phyloP scores from a whole-genome alignment of 2,329 filamentous ascomycete genomes.

The Colletotrichum paranaense region DNA sequence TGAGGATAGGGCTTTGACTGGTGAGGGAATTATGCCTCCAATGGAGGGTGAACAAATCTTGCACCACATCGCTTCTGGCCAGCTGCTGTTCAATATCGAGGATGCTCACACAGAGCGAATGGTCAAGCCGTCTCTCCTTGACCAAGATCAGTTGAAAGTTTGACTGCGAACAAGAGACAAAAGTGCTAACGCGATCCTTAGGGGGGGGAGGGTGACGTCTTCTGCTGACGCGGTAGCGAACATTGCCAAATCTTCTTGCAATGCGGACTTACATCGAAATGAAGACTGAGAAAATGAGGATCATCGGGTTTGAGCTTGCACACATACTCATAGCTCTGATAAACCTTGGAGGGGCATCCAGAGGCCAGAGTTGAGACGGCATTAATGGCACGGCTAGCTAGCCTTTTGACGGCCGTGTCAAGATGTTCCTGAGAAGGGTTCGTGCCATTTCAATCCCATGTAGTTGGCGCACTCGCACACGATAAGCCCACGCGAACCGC shows the following conservation, averaged over 20 bases:
- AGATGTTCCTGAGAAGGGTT: not conserved
- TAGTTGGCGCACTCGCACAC: not conserved
- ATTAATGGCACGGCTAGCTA: conserved; percentile 1
- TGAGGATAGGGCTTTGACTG: not conserved
- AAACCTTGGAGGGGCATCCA: not conserved
- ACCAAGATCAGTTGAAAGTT: not conserved
- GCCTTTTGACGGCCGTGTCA: not conserved
- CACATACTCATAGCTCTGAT: not conserved
- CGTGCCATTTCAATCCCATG: not conserved
- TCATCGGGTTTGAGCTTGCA: not conserved
- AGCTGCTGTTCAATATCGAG: not conserved
- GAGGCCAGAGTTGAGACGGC: not conserved
- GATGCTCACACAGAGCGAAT: not conserved
- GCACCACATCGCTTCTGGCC: not conserved
- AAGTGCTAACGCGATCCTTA: not conserved
- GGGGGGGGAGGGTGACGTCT: not conserved
- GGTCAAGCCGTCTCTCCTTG: not conserved
- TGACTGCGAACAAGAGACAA: not conserved
- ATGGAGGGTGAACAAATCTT: not conserved
- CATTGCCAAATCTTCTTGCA: not conserved
- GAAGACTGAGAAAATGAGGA: not conserved
- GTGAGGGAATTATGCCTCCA: too few relatives aligned
- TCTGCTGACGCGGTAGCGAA: not conserved
- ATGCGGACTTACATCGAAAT: too few relatives aligned
- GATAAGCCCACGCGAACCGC: not conserved